Evolutionary conservation across 148 eudicot genomes (phyloP).

Genomic region (Rhododendron mucronatum): DNA sequence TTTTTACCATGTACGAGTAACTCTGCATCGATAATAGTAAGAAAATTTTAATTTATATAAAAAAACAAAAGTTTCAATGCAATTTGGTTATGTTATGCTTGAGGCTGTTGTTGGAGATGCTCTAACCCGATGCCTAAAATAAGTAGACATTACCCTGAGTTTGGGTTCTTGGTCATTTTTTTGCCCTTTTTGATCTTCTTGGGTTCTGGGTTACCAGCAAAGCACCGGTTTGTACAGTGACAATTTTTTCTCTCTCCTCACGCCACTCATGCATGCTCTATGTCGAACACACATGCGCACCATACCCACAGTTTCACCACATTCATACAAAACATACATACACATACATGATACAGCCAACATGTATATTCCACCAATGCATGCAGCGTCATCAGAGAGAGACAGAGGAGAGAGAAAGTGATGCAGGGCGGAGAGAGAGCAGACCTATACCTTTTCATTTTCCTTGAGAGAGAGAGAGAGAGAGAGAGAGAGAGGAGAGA

Average conservation of each 20-base stretch:
- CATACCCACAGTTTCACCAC: neutral
- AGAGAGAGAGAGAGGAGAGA: neutral
- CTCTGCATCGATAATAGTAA: too few species aligned
- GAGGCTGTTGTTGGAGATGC: too few species aligned
- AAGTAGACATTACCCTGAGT: too few species aligned
- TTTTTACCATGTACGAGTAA: too few species aligned
- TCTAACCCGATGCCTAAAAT: too few species aligned
- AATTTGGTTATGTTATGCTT: too few species aligned
- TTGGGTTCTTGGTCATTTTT: too few species aligned
- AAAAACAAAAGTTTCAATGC: too few species aligned
- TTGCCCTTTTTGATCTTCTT: too few species aligned
- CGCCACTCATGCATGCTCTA: constrained; percentile 2
- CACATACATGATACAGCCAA: neutral
- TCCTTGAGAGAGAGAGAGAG: neutral
- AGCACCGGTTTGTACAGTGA: neutral
- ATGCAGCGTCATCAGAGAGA: neutral
- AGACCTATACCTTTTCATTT: neutral
- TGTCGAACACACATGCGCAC: neutral
- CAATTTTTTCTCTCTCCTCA: neutral
- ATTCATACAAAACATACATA: neutral
- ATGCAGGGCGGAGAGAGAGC: neutral
- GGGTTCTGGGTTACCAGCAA: neutral
- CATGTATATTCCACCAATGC: neutral
- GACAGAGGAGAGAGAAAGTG: constrained; percentile 10
- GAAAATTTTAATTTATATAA: too few species aligned